A percentile compares a stretch with the other conserved stretches of the same genome.
Conservation (phyloP, 1,139 yeast genomes). For the Meyerozyma carpophila region DNA sequence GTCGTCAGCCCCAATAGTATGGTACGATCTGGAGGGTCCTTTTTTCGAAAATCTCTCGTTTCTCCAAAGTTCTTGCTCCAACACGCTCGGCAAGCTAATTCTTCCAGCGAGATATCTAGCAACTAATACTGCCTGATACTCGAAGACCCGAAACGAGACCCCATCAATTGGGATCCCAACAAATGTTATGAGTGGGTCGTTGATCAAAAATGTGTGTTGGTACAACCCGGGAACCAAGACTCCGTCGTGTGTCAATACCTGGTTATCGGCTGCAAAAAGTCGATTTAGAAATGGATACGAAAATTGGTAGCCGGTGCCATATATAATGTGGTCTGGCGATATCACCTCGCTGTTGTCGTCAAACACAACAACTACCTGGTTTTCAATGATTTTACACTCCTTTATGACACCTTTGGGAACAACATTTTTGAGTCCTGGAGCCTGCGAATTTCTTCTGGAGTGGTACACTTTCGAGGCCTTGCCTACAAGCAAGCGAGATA, state of each 20-base stretch:
- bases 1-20: conserved; percentile 29
- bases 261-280: conserved; percentile 10
- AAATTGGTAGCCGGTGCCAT: conserved; percentile 42
- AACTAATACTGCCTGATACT: conserved; percentile 41
- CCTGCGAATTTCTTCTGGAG: conserved; percentile 18
- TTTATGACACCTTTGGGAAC: conserved; percentile 19
- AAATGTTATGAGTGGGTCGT: conserved; percentile 32
- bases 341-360: conserved; percentile 20
- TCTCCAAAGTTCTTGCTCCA: conserved; percentile 30
- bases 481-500: conserved; percentile 22
- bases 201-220: conserved; percentile 33
- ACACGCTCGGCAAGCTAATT: conserved; percentile 23
- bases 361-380: conserved; percentile 21
- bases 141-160: conserved; percentile 37
- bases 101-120: conserved; percentile 40
- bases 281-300: conserved; percentile 37
- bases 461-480: conserved; percentile 22
- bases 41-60: conserved; percentile 17
- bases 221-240: conserved; percentile 22
- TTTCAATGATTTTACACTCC: conserved; percentile 11
- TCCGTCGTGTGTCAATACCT: conserved; percentile 25
- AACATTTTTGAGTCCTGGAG: conserved; percentile 6
- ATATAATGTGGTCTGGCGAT: conserved; percentile 32
- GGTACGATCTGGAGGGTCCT: conserved; percentile 34
- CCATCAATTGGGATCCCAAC: conserved; percentile 42